Percentiles rank a stretch among this genome's conserved stretches.
Evolutionary conservation across 1,139 yeast genomes (phyloP).

Genomic region (Sugiyamaella japonica): DNA sequence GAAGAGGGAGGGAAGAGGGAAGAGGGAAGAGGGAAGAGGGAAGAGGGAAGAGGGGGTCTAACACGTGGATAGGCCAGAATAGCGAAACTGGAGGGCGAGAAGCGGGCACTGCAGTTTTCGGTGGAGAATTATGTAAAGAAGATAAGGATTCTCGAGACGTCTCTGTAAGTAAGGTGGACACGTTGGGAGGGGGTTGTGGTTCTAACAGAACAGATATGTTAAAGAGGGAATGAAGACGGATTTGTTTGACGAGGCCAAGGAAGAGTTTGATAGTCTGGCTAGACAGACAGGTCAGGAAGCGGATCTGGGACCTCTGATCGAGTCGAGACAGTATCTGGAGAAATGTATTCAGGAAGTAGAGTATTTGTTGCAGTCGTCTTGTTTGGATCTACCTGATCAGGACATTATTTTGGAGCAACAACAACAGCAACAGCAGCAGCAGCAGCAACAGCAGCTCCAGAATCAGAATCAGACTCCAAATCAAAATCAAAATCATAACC

Average conservation of each 20-base stretch:
- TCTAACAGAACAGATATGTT: background rate
- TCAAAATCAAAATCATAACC: constrained; percentile 3
- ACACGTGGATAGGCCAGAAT: constrained; percentile 38
- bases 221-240: constrained; percentile 5
- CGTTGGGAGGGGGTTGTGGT: background rate
- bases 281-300: constrained; percentile 16
- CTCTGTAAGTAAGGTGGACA: constrained; percentile 20
- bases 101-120: constrained; percentile 37
- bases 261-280: constrained; percentile 18
- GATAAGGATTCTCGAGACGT: constrained; percentile 34
- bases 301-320: constrained; percentile 36
- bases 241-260: constrained; percentile 27
- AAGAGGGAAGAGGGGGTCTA: constrained; percentile 1
- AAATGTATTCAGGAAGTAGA: constrained; percentile 42
- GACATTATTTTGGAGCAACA: constrained; percentile 11
- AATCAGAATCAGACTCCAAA: background rate
- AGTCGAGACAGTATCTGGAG: constrained; percentile 39
- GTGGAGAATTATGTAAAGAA: constrained; percentile 35
- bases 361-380: constrained; percentile 36
- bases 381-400: constrained; percentile 25
- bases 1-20: constrained; percentile 2
- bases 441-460: constrained; percentile 9
- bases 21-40: background rate
- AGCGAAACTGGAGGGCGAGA: constrained; percentile 45
- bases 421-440: constrained; percentile 17